Conservation (phyloP, 139 green algal genomes). For the Asterochloris sp. region DNA sequence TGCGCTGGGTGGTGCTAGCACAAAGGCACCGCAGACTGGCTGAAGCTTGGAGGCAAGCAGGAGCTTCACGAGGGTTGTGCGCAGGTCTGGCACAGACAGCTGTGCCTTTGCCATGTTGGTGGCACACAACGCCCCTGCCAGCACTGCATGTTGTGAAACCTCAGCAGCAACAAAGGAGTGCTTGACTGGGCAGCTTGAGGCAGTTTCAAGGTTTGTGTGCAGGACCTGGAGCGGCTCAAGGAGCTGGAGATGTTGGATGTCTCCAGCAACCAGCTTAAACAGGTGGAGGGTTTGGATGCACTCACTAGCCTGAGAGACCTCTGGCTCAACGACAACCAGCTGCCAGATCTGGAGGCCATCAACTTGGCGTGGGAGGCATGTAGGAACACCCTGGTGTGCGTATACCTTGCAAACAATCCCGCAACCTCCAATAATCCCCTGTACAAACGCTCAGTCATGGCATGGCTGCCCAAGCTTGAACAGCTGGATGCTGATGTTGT, state of each 20-base stretch:
- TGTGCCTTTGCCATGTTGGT: background rate
- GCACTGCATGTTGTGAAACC: too few species aligned
- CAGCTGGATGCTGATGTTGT: conserved; percentile 65
- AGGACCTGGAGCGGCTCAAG: conserved; percentile 53
- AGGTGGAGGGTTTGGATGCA: conserved; percentile 33
- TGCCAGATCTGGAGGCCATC: conserved; percentile 56
- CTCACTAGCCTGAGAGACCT: conserved; percentile 69
- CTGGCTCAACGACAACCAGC: conserved; percentile 92
- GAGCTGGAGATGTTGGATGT: conserved; percentile 80
- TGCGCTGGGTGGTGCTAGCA: too few species aligned
- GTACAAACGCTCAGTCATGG: conserved; percentile 55
- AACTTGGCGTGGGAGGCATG: conserved; percentile 38
- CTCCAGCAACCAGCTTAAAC: conserved; percentile 64
- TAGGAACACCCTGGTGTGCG: conserved; percentile 51
- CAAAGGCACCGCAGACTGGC: too few species aligned
- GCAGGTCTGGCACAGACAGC: background rate
- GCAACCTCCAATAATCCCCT: conserved; percentile 26
- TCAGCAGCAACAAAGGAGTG: background rate
- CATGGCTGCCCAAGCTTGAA: conserved; percentile 67
- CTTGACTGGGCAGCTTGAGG: background rate
- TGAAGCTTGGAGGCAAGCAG: too few species aligned
- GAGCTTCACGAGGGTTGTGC: too few species aligned
- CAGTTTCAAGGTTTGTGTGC: background rate
- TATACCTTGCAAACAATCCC: conserved; percentile 88
- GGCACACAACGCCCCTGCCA: background rate